Evolutionary conservation across 2,329 filamentous ascomycete genomes (phyloP), one percentile per base, ranked within the genome.

Genomic region (Neofusicoccum umdonicola): DNA sequence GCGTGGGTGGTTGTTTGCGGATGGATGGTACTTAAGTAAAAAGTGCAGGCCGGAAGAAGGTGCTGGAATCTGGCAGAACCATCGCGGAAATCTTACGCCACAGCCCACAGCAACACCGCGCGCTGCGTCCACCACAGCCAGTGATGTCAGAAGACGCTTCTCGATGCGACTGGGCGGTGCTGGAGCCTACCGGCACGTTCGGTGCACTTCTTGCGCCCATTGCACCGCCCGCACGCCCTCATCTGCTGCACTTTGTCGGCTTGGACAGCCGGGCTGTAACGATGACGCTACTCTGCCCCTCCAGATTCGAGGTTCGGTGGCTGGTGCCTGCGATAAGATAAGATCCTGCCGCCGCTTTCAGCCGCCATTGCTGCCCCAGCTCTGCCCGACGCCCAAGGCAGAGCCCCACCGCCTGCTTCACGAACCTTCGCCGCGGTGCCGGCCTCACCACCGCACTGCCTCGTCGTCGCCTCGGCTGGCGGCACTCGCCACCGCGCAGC

Each of bases 1-100:
- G 54, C 7, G 22, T 45, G 62, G 52, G 34, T 47, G 42, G 19
- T 7, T 44, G 62, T 42, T 64, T 58, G 62, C 48, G 62, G 44
- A 50, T 42, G 62, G 54, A 42, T 58, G 62, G 52, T 64, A 64
- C 62, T 64, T 64, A 64, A 64, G 62, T 60, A 51, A 60, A 58
- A 51, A 50, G 42, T 50, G 62, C 54, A 52, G 62, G 52, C 34
- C 62, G 42, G 34, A 41, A 58, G 62, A 64, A 64, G 34, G 42
- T 56, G 56, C 62, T 64, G 62, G 62, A 64, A 64, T 56, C 52
- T 47, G 44, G 62, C 39, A 51, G 62, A 64, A 64, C 15, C 39
- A 57, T 56, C 62, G 51, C 34, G 39, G 50, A 54, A 54, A 41
- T 56, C 35, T 54, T 39, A 44, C 47, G 60, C 47, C 60, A 41